These are phyloP conservation scores for Phoenix dactylifera DNA, from an alignment of 176 grass and related monocot genomes.

Conservation along the genomic window DNA sequence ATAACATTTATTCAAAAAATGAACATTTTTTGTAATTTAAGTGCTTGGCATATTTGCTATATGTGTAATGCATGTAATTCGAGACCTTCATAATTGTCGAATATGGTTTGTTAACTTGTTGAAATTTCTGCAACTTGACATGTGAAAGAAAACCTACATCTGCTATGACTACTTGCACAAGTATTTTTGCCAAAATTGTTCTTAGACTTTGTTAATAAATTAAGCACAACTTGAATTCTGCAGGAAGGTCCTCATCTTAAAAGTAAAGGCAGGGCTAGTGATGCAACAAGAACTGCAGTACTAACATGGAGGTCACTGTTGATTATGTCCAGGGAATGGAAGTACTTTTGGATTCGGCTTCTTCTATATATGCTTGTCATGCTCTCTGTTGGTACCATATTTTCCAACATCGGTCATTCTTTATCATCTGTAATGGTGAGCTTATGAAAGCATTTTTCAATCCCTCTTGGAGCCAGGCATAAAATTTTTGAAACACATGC, in stretches of 20 bases:
- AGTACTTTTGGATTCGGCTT: slow-evolving; percentile 89
- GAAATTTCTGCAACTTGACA: no score
- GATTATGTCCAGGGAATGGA: slow-evolving; percentile 94
- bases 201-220: background rate
- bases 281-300: slow-evolving; percentile 48
- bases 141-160: no score
- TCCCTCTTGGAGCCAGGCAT: background rate
- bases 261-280: slow-evolving; percentile 60
- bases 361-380: slow-evolving; percentile 61
- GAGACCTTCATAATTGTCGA: no score
- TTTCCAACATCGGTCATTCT: slow-evolving; percentile 70
- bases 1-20: no score
- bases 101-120: no score
- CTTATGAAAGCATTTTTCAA: background rate
- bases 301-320: slow-evolving; percentile 86
- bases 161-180: no score
- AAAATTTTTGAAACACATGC: no score
- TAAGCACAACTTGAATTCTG: slow-evolving; percentile 16
- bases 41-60: no score
- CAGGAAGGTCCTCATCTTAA: slow-evolving; percentile 84
- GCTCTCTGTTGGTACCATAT: slow-evolving; percentile 69
- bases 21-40: no score
- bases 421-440: slow-evolving; percentile 84
- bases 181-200: no score
- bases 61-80: no score